Evolutionary conservation across 176 grass and related monocot genomes (phyloP).

Genomic region (Cymbopogon citratus): DNA sequence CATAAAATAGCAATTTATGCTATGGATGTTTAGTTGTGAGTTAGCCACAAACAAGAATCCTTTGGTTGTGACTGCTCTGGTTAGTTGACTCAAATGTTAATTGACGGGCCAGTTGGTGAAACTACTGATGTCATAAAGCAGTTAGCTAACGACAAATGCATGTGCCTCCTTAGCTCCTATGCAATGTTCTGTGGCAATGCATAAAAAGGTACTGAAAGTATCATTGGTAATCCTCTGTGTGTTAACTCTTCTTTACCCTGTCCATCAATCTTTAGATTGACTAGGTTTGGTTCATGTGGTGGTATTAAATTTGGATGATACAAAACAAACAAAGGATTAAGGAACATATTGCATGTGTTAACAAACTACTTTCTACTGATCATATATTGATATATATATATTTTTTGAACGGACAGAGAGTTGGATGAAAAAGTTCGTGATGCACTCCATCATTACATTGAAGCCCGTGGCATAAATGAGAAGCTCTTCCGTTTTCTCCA

Average conservation of each 20-base stretch:
- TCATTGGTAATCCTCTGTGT: not conserved
- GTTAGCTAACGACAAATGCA: not conserved
- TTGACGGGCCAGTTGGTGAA: not conserved
- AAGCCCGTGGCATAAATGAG: conserved; percentile 86
- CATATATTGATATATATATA: not conserved
- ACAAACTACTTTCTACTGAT: not conserved
- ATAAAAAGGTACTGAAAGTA: not conserved
- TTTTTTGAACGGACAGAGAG: conserved; percentile 56
- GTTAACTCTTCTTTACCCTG: too few relatives aligned
- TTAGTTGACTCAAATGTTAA: not conserved
- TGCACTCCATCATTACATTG: conserved; percentile 80
- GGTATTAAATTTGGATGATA: not conserved
- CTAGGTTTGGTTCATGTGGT: not conserved
- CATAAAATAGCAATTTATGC: not conserved
- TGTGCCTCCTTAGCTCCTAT: not conserved
- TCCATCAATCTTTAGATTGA: too few relatives aligned
- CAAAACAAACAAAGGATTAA: not conserved
- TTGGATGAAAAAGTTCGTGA: conserved; percentile 88
- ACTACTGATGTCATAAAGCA: not conserved
- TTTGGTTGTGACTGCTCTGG: not conserved
- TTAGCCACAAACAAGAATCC: not conserved
- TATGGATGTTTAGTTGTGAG: not conserved
- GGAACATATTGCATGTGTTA: not conserved
- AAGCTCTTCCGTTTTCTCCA: conserved; percentile 88
- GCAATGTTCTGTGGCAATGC: not conserved